phyloP scores from a whole-genome alignment of 73 alveolate genomes.

The Vitrella brassicaformis region DNA sequence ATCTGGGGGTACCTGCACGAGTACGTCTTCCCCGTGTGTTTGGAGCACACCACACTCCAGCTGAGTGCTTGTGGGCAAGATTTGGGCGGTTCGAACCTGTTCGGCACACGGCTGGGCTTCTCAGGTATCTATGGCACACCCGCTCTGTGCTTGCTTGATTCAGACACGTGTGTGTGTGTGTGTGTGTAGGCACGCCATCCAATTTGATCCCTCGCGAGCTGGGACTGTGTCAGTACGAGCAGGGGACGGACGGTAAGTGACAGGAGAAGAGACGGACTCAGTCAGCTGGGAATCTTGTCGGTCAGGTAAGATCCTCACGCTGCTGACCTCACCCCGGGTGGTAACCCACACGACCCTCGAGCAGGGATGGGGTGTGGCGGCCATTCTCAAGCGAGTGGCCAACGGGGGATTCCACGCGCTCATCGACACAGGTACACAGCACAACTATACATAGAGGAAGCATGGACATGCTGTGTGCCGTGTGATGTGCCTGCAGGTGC shows the following conservation, averaged over 20 bases:
- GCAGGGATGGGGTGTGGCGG: not conserved
- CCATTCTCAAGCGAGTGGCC: not conserved
- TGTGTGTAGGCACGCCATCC: constrained; percentile 10
- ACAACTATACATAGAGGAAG: not conserved
- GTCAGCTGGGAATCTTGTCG: not conserved
- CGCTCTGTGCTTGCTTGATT: no score
- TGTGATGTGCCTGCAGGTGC: not conserved
- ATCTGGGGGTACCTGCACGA: not conserved
- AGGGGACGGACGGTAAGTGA: not conserved
- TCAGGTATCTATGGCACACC: constrained; percentile 17
- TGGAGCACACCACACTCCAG: not conserved
- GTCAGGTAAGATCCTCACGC: no score
- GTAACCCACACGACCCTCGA: not conserved
- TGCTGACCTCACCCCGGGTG: no score
- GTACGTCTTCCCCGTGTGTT: not conserved
- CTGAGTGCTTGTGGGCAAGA: constrained; percentile 2
- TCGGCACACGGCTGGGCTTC: constrained; percentile 24
- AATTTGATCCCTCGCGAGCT: constrained; percentile 17
- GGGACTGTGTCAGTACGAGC: constrained; percentile 8
- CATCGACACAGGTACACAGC: constrained; percentile 18
- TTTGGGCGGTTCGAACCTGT: constrained; percentile 19
- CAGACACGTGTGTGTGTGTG: no score
- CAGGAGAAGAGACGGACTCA: not conserved
- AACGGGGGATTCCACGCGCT: constrained; percentile 9
- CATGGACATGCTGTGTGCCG: not conserved